Evolutionary conservation across 2,329 filamentous ascomycete genomes (phyloP), one percentile per base, ranked within the genome.

Genomic region (Aureobasidium leucospermi): DNA sequence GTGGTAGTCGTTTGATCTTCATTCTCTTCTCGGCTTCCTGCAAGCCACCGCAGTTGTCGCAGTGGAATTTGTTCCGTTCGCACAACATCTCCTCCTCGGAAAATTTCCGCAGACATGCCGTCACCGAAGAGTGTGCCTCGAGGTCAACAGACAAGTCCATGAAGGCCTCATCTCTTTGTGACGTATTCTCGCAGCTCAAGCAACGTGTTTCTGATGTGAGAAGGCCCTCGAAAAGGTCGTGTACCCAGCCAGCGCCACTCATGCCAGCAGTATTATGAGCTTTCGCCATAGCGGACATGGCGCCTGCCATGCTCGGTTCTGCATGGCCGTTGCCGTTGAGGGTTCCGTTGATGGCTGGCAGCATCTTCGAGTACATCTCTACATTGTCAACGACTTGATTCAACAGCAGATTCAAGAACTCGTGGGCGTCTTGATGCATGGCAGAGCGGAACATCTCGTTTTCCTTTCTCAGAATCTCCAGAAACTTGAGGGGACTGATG

Each of bases 1-100:
- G 91, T 4, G 94, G 94, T 69, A 97, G 76, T 57, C 89, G 85
- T 78, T 99, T 97, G 67, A 99, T 93, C 79, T 97, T 99, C 94
- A 99, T 99, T 64, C 94, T 85, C 78, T 97, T 99, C 74, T 99
- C 94, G 0, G 94, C 94, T 75, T 99, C 94, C 74, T 99, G 94
- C 59, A 99, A 78, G 2, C 94, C 94, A 57, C 94, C 94, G 67
- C 94, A 99, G 67, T 92, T 92, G 71, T 99, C 94, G 75, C 94
- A 99, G 70, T 99, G 93, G 66, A 99, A 99, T 71, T 99, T 99
- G 78, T 99, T 97, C 62, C 92, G 84, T 76, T 99, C 94, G 70
- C 94, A 97, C 60, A 99, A 81, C 90, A 97, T 96, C 74, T 99
- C 94, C 68, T 97, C 94, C 47, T 94, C 91, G 0, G 94, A 99